A percentile compares a stretch with the other conserved stretches of the same genome.
Conservation (phyloP, 1,284 basidiomycete species). For the Rhodotorula mucilaginosa region DNA sequence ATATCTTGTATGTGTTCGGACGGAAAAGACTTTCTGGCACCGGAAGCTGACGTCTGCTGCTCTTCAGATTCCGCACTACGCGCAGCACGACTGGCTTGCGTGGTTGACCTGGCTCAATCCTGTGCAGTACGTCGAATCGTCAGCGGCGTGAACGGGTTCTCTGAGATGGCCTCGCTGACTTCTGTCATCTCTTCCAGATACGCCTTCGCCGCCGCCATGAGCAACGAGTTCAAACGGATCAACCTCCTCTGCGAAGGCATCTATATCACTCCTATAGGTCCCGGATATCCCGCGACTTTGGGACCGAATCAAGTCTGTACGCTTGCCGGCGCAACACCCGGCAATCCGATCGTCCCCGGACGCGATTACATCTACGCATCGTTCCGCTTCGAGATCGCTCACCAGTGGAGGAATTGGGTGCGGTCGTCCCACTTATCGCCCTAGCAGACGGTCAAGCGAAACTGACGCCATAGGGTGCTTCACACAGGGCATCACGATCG, state of each 20-base stretch:
- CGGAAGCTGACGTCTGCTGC: background rate
- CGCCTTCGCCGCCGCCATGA: slow-evolving; percentile 52
- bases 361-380: slow-evolving; percentile 56
- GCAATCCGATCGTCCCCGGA: slow-evolving; percentile 50
- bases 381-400: slow-evolving; percentile 62
- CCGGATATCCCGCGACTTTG: slow-evolving; percentile 48
- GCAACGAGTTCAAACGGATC: slow-evolving; percentile 53
- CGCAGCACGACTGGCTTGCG: slow-evolving; percentile 17
- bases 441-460: background rate
- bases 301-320: slow-evolving; percentile 47
- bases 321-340: slow-evolving; percentile 46
- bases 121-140: background rate
- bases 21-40: too few relatives aligned
- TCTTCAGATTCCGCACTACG: slow-evolving; percentile 23
- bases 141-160: too few relatives aligned
- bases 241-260: slow-evolving; percentile 65
- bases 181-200: slow-evolving; percentile 53
- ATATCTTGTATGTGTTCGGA: too few relatives aligned
- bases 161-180: slow-evolving; percentile 50
- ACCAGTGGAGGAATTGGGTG: slow-evolving; percentile 67
- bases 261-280: slow-evolving; percentile 63
- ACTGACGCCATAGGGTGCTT: background rate
- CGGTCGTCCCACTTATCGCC: background rate
- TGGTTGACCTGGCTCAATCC: too few relatives aligned
- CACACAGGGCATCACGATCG: slow-evolving; percentile 52